Evolutionary conservation across 345 rosid genomes (phyloP), one percentile per base, ranked within the genome.

Genomic region (Citrus trifoliata): DNA sequence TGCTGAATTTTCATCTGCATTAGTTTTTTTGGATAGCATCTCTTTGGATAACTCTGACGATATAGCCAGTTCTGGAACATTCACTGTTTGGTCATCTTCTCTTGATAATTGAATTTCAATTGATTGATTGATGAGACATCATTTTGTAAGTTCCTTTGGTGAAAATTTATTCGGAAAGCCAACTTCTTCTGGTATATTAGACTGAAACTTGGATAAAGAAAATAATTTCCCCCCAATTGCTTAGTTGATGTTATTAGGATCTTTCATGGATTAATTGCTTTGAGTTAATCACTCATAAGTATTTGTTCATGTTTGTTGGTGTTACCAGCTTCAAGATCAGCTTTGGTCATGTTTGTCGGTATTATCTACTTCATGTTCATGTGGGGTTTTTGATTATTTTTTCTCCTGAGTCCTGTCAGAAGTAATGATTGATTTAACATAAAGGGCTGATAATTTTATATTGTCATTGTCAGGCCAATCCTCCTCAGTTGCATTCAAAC

Each of bases 401-500:
- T 46, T 46, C 14, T 46, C 18, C 51, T 3, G 51, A 46, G 73
- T 76, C 69, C 63, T 25, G 28, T 33, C 38, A 22, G 63, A 51
- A 21, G 16, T 62, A 67, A 22, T 55, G 32, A 69, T 79, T 35
- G 55, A 70, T 51, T 73, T 51, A 14, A 60, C 67, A 14, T 79
- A 65, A 76, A 75, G 55, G 59, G 42, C 73, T 55, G 66, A 42
- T 62, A 46, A 32, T 76, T 76, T 70, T 70, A 30, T 55, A 53
- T 42, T 80, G 55, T 76, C 4, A 76, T 79, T 63, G 70, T 70
- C 90, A 93, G 96, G 91, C 87, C 70, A 89, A 88, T 86, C 88
- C 90, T 80, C 85, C 84, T 28, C 88, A 86, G 79, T 77, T 93
- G 87, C 95, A 89, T 76, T 91, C 90, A 70, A 87, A 84, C 77